phyloP scores from a whole-genome alignment of 2,329 filamentous ascomycete genomes.

The Penicillium paneum region DNA sequence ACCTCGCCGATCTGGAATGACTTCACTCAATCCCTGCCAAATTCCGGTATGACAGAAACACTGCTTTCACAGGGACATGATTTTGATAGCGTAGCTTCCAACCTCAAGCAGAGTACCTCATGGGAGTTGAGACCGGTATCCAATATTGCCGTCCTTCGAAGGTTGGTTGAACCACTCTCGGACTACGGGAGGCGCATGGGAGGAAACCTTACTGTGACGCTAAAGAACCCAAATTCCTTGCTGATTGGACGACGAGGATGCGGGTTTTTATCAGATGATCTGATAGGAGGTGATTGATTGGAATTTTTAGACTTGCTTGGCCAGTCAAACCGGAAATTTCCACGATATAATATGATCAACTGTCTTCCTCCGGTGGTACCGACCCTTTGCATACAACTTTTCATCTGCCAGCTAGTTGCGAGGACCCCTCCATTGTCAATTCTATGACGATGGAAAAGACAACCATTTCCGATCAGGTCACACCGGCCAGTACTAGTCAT shows the following conservation, averaged over 20 bases:
- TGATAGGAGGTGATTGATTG: slow-evolving; percentile 6
- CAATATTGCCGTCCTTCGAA: neutral
- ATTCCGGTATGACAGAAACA: neutral
- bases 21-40: neutral
- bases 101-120: too few species aligned
- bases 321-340: neutral
- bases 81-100: too few species aligned
- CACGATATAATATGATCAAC: neutral
- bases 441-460: neutral
- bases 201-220: neutral
- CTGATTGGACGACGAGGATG: neutral
- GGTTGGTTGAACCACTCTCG: neutral
- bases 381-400: neutral
- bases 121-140: neutral
- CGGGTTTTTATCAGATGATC: slow-evolving; percentile 12
- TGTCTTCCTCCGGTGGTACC: neutral
- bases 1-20: neutral
- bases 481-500: neutral
- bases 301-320: neutral
- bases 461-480: neutral
- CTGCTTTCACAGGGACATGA: too few species aligned
- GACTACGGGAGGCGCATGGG: neutral
- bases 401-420: too few species aligned
- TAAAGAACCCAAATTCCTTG: neutral
- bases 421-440: too few species aligned